Conservation (phyloP, 2,329 filamentous ascomycete species). For the Neofusicoccum kwambonambiense region DNA sequence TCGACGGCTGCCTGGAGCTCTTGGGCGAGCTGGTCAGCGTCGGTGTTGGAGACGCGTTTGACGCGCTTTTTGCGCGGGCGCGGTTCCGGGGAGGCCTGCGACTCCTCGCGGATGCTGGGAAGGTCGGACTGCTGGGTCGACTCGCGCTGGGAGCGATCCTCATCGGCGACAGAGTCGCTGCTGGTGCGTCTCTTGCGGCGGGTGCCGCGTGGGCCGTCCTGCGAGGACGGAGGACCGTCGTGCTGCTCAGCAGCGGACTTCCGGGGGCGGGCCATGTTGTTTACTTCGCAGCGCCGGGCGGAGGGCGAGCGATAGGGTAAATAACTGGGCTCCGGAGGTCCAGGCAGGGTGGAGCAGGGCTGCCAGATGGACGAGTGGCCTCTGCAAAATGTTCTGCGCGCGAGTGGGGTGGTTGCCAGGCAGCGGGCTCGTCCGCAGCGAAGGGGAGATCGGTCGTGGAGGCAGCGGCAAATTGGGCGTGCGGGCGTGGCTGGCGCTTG, state of each 20-base stretch:
- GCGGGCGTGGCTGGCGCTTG: conserved; percentile 8
- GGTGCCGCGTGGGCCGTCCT: conserved; percentile 27
- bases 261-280: conserved; percentile 14
- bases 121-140: conserved; percentile 14
- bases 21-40: conserved; percentile 33
- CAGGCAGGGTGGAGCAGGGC: background rate
- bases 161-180: conserved; percentile 24
- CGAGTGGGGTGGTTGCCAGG: conserved; percentile 12
- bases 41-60: conserved; percentile 31
- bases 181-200: conserved; percentile 29
- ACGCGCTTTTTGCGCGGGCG: conserved; percentile 28
- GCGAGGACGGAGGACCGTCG: background rate
- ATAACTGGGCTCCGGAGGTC: background rate
- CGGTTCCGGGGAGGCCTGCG: background rate
- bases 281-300: background rate
- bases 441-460: background rate
- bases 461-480: conserved; percentile 4
- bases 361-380: background rate
- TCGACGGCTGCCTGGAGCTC: conserved; percentile 25
- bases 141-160: conserved; percentile 19
- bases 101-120: conserved; percentile 7
- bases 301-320: background rate
- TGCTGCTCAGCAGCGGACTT: background rate
- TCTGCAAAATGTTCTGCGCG: background rate
- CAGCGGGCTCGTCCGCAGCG: conserved; percentile 2